Conservation (phyloP, 1,284 basidiomycete species). For the Moniliella sp. region DNA sequence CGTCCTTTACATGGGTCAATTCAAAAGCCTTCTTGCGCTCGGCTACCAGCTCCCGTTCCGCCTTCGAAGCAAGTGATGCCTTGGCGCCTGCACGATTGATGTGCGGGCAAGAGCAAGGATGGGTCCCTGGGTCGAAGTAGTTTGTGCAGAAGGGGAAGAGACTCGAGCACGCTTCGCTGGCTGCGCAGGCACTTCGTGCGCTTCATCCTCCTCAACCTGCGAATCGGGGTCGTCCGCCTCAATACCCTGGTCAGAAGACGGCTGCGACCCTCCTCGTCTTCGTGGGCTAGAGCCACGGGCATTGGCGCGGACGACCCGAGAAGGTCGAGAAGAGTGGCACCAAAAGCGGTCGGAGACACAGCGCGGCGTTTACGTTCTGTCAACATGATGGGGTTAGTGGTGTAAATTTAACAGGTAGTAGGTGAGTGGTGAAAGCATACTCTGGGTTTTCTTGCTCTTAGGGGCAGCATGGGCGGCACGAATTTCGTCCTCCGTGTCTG, state of each 20-base stretch:
- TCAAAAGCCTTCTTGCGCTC: constrained; percentile 21
- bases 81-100: constrained; percentile 18
- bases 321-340: constrained; percentile 16
- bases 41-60: constrained; percentile 20
- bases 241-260: constrained; percentile 2
- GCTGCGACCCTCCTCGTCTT: constrained; percentile 4
- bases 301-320: constrained; percentile 9
- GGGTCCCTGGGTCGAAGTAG: constrained; percentile 3
- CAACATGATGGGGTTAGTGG: no score
- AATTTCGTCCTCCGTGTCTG: no score
- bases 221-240: constrained; percentile 2
- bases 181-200: neutral
- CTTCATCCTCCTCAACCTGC: neutral
- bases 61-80: constrained; percentile 19
- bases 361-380: constrained; percentile 26
- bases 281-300: constrained; percentile 2
- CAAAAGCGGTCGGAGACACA: constrained; percentile 22
- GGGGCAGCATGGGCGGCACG: no score
- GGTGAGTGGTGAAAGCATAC: no score
- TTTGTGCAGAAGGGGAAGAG: neutral
- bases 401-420: no score
- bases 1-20: constrained; percentile 21
- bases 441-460: no score
- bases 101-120: constrained; percentile 30
- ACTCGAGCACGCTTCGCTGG: constrained; percentile 3